Conservation (phyloP, 169 alveolate species). For the Plasmodium fragile region DNA sequence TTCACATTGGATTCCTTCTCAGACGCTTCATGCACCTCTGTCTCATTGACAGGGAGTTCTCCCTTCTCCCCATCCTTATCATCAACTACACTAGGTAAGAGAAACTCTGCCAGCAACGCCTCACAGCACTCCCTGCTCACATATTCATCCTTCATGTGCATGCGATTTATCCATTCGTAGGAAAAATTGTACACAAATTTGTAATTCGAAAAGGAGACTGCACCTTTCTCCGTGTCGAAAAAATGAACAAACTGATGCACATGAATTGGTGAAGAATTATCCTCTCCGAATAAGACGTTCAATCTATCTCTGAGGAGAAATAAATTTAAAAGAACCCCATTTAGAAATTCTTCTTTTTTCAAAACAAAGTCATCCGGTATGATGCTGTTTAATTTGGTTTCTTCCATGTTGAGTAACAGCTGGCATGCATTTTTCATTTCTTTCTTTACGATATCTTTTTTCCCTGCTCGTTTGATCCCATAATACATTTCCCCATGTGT, state of each 20-base stretch:
- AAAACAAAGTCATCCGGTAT: conserved; percentile 70
- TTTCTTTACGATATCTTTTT: conserved; percentile 44
- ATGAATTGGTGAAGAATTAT: not conserved
- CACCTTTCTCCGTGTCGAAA: conserved; percentile 27
- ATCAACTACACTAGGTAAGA: not conserved
- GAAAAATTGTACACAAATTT: conserved; percentile 30
- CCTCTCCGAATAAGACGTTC: not conserved
- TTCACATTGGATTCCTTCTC: not conserved
- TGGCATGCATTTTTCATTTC: conserved; percentile 66
- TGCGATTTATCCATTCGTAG: conserved; percentile 58
- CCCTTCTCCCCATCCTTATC: not conserved
- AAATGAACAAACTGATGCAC: conserved; percentile 18
- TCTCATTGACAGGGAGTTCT: not conserved
- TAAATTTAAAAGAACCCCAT: conserved; percentile 36
- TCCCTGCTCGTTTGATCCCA: conserved; percentile 42
- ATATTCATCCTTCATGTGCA: conserved; percentile 20
- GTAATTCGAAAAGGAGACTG: conserved; percentile 37
- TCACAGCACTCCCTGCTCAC: conserved; percentile 2
- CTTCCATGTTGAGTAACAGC: conserved; percentile 25
- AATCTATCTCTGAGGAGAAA: conserved; percentile 12
- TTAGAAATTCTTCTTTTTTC: conserved; percentile 20
- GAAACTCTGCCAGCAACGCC: not conserved
- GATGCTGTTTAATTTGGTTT: not conserved
- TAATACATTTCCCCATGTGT: conserved; percentile 49
- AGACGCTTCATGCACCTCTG: not conserved